A percentile compares a stretch with the other conserved stretches of the same genome.
Evolutionary conservation across 2,329 filamentous ascomycete species (phyloP).

Genomic region (Nemania sp.): DNA sequence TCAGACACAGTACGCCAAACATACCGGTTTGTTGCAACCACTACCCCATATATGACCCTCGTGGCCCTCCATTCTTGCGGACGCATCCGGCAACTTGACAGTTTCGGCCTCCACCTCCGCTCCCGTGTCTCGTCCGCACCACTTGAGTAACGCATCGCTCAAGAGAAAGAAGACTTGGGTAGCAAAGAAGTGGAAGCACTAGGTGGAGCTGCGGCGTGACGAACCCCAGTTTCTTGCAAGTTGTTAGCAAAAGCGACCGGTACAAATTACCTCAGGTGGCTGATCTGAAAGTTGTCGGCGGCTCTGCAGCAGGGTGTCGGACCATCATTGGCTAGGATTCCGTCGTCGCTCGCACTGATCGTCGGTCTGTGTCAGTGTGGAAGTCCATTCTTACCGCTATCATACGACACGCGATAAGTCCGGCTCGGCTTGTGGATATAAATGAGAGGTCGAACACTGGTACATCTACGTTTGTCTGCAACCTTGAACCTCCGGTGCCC

Average conservation of each 20-base stretch:
- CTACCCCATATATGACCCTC: conserved; percentile 9
- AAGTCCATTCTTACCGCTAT: not conserved
- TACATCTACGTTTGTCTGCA: conserved; percentile 11
- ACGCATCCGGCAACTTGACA: conserved; percentile 12
- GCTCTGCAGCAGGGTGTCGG: not conserved
- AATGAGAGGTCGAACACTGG: conserved; percentile 16
- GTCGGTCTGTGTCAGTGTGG: not conserved
- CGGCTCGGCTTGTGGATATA: not conserved
- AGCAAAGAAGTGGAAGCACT: conserved; percentile 23
- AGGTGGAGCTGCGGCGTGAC: conserved; percentile 21
- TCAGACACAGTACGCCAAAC: not conserved
- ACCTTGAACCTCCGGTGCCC: not conserved
- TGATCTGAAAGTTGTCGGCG: conserved; percentile 3
- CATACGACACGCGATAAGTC: not conserved
- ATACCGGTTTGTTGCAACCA: not conserved
- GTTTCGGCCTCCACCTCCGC: conserved; percentile 12
- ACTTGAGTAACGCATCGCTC: conserved; percentile 18
- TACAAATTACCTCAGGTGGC: conserved; percentile 14
- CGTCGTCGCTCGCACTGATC: conserved; percentile 1
- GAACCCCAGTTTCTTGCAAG: conserved; percentile 13
- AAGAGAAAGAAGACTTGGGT: conserved; percentile 22
- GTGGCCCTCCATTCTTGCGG: conserved; percentile 17
- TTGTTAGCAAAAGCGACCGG: not conserved
- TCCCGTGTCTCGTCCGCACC: conserved; percentile 20
- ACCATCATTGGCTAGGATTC: not conserved